Conservation (phyloP, 805 yeast genomes). For the Candida insectorum region DNA sequence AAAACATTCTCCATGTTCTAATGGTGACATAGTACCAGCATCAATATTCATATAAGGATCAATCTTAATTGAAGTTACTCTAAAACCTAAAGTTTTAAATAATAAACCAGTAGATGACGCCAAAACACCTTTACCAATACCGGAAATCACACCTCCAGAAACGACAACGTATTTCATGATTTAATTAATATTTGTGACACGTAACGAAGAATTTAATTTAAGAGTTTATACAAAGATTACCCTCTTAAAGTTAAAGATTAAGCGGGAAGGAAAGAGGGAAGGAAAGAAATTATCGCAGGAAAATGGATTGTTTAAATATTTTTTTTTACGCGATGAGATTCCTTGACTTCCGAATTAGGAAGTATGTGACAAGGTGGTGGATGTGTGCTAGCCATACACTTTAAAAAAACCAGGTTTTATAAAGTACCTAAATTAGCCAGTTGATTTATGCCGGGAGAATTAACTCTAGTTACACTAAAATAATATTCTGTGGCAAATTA, state of each 20-base stretch:
- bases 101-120: conserved; percentile 97
- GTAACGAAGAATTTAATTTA: neutral
- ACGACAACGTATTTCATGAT: conserved; percentile 97
- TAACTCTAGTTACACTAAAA: too few species aligned
- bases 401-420: too few species aligned
- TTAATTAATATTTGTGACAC: neutral
- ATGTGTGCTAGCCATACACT: too few species aligned
- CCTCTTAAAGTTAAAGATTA: conserved; percentile 42
- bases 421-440: too few species aligned
- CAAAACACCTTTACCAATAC: conserved; percentile 97
- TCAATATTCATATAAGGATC: conserved; percentile 99
- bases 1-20: conserved; percentile 98
- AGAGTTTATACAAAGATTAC: conserved; percentile 17
- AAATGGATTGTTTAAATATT: conserved; percentile 9
- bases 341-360: conserved; percentile 2
- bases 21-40: conserved; percentile 99
- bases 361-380: conserved; percentile 1
- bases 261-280: conserved; percentile 39
- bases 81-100: conserved; percentile 87
- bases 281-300: conserved; percentile 10
- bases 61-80: conserved; percentile 95
- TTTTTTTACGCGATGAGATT: conserved; percentile 7
- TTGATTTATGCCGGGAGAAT: too few species aligned
- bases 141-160: conserved; percentile 98
- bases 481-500: too few species aligned